phyloP scores from a whole-genome alignment of 116 monocot genomes.

The Phalaenopsis hybrid region DNA sequence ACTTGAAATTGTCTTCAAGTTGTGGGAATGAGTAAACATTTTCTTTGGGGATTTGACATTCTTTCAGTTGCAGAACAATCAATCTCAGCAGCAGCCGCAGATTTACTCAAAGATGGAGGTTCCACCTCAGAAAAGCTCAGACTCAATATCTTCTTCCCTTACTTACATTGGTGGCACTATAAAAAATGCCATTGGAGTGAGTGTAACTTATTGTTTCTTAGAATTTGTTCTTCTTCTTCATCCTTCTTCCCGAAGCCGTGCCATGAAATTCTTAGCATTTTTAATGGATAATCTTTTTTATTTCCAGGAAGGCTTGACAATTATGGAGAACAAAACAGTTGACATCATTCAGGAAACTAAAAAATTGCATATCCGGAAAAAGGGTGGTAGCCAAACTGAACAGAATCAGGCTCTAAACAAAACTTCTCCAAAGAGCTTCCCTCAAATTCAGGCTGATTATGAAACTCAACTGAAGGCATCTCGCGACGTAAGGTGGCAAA shows the following conservation, averaged over 20 bases:
- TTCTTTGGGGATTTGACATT: not conserved
- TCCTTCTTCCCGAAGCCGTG: not conserved
- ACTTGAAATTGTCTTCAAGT: not conserved
- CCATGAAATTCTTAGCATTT: not conserved
- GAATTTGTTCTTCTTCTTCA: not conserved
- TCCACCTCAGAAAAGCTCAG: conserved; percentile 19
- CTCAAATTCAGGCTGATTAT: conserved; percentile 45
- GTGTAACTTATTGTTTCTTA: not conserved
- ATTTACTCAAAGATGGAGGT: conserved; percentile 31
- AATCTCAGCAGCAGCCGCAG: conserved; percentile 25
- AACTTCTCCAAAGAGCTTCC: conserved; percentile 11
- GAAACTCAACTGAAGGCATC: conserved; percentile 96
- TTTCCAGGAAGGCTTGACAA: conserved; percentile 61
- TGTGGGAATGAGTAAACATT: not conserved
- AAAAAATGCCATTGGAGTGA: conserved; percentile 73
- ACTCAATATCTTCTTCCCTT: conserved; percentile 57
- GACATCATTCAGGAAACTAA: conserved; percentile 76
- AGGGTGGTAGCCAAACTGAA: conserved; percentile 20
- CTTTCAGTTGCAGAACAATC: conserved; percentile 27
- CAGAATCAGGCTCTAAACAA: conserved; percentile 26
- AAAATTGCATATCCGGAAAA: conserved; percentile 81
- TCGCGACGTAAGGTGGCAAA: conserved; percentile 97
- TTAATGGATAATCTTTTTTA: not conserved
- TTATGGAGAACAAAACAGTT: conserved; percentile 55
- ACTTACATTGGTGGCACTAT: conserved; percentile 74